A percentile compares a stretch with the other conserved stretches of the same genome.
These are phyloP conservation scores for Elymus sibiricus DNA, from an alignment of 176 grass and related monocot species.

Conservation along the genomic window DNA sequence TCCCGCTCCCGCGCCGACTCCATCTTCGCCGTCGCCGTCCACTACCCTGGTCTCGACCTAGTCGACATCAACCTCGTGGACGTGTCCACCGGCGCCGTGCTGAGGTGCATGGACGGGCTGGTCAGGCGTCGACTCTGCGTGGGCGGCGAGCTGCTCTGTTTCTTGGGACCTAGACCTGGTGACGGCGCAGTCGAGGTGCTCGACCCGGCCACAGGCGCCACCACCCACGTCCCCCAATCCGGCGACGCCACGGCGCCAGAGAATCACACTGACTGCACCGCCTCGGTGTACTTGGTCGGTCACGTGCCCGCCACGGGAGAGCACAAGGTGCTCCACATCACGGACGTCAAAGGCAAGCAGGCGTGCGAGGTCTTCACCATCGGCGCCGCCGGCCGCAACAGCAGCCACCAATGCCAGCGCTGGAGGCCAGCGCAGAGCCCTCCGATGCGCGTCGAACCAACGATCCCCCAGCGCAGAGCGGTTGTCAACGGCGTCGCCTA, in stretches of 20 bases:
- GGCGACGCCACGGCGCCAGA: background rate
- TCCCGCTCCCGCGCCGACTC: background rate
- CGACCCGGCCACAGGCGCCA: background rate
- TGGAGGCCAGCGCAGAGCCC: background rate
- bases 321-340: conserved; percentile 24
- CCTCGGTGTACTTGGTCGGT: background rate
- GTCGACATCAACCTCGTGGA: background rate
- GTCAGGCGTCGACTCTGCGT: background rate
- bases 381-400: background rate
- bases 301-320: conserved; percentile 14
- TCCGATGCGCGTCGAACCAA: background rate
- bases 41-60: background rate
- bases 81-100: background rate
- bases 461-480: background rate
- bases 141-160: background rate
- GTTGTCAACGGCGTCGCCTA: background rate
- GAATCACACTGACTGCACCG: background rate
- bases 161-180: too few species aligned
- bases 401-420: background rate
- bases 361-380: conserved; percentile 11
- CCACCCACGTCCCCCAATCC: background rate
- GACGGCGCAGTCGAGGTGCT: background rate
- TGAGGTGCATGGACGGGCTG: background rate
- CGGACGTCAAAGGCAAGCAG: background rate
- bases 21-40: background rate